These are phyloP conservation scores for Tricholoma sp. DNA, from an alignment of 768 basidiomycete genomes.

Conservation along the genomic window DNA sequence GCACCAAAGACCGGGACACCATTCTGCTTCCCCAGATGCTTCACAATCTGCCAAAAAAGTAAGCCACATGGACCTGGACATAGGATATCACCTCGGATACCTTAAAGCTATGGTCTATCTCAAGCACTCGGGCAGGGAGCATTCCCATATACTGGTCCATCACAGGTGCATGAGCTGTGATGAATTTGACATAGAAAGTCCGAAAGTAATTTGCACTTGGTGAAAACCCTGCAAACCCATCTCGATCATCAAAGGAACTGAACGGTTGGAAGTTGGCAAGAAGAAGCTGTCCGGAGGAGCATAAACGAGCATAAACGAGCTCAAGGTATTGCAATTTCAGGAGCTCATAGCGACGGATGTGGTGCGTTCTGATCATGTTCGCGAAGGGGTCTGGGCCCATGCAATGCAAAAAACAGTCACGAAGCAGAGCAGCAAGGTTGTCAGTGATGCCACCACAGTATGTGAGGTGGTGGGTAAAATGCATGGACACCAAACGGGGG, in stretches of 20 bases:
- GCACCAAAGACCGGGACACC: too few relatives aligned
- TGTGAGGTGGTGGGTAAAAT: constrained; percentile 18
- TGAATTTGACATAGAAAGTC: constrained; percentile 19
- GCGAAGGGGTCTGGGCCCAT: constrained; percentile 21
- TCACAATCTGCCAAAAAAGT: constrained; percentile 16
- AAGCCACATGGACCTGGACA: background rate
- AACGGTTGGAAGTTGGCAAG: background rate
- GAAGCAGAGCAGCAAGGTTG: constrained; percentile 13
- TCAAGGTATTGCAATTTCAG: background rate
- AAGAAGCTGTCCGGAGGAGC: background rate
- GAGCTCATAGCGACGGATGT: constrained; percentile 9
- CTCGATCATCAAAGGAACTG: background rate
- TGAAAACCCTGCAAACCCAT: constrained; percentile 18
- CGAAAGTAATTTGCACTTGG: constrained; percentile 16
- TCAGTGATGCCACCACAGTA: constrained; percentile 16
- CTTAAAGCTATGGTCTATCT: constrained; percentile 16
- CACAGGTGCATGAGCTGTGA: constrained; percentile 10
- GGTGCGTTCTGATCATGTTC: constrained; percentile 14
- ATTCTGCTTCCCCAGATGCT: constrained; percentile 18
- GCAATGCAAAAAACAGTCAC: constrained; percentile 16
- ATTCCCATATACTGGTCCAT: constrained; percentile 21
- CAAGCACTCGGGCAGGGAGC: constrained; percentile 9
- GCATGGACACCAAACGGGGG: background rate
- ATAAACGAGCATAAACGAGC: background rate
- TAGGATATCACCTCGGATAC: background rate